A percentile compares a stretch with the other conserved stretches of the same genome.
Evolutionary conservation across 495 filamentous ascomycete species (phyloP).

Genomic region (Lophium mytilinum): DNA sequence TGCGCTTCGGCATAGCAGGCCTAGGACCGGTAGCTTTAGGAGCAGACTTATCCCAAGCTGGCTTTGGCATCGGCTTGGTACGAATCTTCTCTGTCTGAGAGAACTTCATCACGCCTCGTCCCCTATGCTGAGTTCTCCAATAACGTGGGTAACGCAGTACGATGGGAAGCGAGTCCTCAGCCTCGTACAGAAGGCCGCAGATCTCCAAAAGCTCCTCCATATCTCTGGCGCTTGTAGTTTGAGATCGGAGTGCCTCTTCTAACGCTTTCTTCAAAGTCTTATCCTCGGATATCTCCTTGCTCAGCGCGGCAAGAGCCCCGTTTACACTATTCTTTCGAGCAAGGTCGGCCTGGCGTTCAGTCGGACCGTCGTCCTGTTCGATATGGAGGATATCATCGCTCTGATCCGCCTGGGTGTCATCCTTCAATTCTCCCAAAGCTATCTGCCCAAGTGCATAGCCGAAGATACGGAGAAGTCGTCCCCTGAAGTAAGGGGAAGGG

Average conservation of each 20-base stretch:
- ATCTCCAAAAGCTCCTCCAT: conserved; percentile 69
- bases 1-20: too few relatives aligned
- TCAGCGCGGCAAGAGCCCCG: conserved; percentile 68
- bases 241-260: conserved; percentile 68
- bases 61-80: conserved; percentile 5
- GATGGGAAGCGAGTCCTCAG: conserved; percentile 53
- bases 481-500: conserved; percentile 71
- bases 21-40: too few relatives aligned
- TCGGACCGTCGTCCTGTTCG: conserved; percentile 59
- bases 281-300: conserved; percentile 57
- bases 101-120: conserved; percentile 42
- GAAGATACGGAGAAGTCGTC: conserved; percentile 58
- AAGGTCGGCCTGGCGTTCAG: conserved; percentile 59
- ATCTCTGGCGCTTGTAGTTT: conserved; percentile 57
- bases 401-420: conserved; percentile 22
- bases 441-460: conserved; percentile 66
- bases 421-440: conserved; percentile 58
- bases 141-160: conserved; percentile 60
- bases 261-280: conserved; percentile 56
- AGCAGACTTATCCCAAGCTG: too few relatives aligned
- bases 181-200: conserved; percentile 63
- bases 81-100: conserved; percentile 10
- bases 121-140: conserved; percentile 58
- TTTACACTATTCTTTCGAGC: conserved; percentile 67
- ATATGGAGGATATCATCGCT: conserved; percentile 63